Percentiles rank a stretch among this genome's conserved stretches.
These are phyloP conservation scores for Petasospora rhodanensis DNA, from an alignment of 1,139 yeast species.

Conservation along the genomic window DNA sequence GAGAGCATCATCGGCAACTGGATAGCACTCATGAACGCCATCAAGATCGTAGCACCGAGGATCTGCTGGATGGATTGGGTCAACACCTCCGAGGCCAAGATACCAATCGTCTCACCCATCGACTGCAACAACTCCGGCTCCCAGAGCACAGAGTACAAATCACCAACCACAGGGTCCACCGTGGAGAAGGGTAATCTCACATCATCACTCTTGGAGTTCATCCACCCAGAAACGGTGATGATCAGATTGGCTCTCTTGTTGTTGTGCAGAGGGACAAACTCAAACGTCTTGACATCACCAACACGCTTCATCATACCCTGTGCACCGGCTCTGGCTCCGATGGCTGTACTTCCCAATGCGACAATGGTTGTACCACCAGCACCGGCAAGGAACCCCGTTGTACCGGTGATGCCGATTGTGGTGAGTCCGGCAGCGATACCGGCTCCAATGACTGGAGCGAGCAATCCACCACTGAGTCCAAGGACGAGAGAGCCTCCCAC, in stretches of 20 bases:
- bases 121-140: slow-evolving; percentile 97
- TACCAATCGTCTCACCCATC: slow-evolving; percentile 92
- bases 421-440: slow-evolving; percentile 97
- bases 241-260: slow-evolving; percentile 84
- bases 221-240: slow-evolving; percentile 97
- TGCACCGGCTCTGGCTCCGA: slow-evolving; percentile 87
- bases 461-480: slow-evolving; percentile 89
- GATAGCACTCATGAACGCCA: slow-evolving; percentile 94
- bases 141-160: slow-evolving; percentile 86
- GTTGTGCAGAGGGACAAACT: slow-evolving; percentile 87
- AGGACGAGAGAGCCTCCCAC: slow-evolving; percentile 95
- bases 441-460: slow-evolving; percentile 98
- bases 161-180: slow-evolving; percentile 97
- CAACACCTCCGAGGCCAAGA: slow-evolving; percentile 89
- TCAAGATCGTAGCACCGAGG: slow-evolving; percentile 83
- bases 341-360: slow-evolving; percentile 84
- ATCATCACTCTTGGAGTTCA: slow-evolving; percentile 93
- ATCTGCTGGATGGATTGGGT: slow-evolving; percentile 94
- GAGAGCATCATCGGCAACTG: slow-evolving; percentile 91
- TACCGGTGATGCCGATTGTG: slow-evolving; percentile 90
- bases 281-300: slow-evolving; percentile 92
- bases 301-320: slow-evolving; percentile 81
- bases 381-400: slow-evolving; percentile 89
- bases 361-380: slow-evolving; percentile 96
- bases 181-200: slow-evolving; percentile 95